A percentile compares a stretch with the other conserved stretches of the same genome.
Conservation (phyloP, 805 yeast genomes). For the Cyberlindnera misumaiensis region DNA sequence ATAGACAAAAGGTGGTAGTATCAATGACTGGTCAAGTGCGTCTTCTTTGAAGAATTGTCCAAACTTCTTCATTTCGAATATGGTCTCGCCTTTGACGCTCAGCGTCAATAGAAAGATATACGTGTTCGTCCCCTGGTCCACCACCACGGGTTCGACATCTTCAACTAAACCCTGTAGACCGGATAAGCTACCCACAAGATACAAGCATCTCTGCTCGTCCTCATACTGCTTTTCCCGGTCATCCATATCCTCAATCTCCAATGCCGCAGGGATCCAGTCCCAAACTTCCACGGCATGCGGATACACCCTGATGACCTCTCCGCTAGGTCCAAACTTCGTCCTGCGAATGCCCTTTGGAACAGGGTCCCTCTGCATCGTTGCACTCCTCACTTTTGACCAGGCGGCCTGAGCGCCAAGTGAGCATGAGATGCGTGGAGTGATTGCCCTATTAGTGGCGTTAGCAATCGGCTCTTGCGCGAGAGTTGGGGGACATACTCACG, state of each 20-base stretch:
- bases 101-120: slow-evolving; percentile 17
- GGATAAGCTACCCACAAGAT: slow-evolving; percentile 22
- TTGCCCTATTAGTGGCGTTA: slow-evolving; percentile 12
- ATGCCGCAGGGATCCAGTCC: slow-evolving; percentile 31
- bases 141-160: slow-evolving; percentile 21
- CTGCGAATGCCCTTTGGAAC: slow-evolving; percentile 5
- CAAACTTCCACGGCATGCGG: slow-evolving; percentile 29
- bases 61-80: slow-evolving; percentile 11
- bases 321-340: slow-evolving; percentile 30
- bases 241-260: slow-evolving; percentile 11
- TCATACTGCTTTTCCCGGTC: slow-evolving; percentile 12
- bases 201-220: slow-evolving; percentile 13
- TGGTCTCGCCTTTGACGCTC: slow-evolving; percentile 7
- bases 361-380: slow-evolving; percentile 1
- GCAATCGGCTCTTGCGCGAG: not conserved
- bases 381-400: slow-evolving; percentile 23
- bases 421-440: slow-evolving; percentile 17
- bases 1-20: slow-evolving; percentile 23
- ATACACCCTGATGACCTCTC: slow-evolving; percentile 29
- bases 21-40: slow-evolving; percentile 8
- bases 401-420: slow-evolving; percentile 21
- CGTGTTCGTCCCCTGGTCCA: slow-evolving; percentile 15
- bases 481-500: slow-evolving; percentile 13
- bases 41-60: slow-evolving; percentile 18
- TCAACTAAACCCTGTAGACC: slow-evolving; percentile 15